Percentiles rank a stretch among this genome's conserved stretches.
Evolutionary conservation across 164 flowering plant species (phyloP).

Genomic region (Akebia trifoliata): DNA sequence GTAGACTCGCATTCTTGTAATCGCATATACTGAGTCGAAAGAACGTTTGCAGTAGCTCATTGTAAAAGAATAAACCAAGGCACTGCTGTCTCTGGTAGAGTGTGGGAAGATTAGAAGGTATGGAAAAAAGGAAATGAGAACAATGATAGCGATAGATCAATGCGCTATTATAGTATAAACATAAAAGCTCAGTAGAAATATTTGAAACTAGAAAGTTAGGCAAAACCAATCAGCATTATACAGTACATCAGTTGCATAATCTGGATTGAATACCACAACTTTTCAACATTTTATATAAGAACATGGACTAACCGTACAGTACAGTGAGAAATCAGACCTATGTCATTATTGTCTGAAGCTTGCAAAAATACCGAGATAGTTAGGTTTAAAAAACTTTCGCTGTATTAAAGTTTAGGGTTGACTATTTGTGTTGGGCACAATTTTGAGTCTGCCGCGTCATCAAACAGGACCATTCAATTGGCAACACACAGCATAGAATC

Average conservation of each 20-base stretch:
- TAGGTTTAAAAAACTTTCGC: too few relatives aligned
- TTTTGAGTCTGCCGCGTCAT: too few relatives aligned
- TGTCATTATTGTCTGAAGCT: too few relatives aligned
- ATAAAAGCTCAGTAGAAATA: background rate
- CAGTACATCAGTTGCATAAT: background rate
- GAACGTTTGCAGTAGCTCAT: constrained; percentile 75
- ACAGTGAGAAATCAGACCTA: too few relatives aligned
- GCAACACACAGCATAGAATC: too few relatives aligned
- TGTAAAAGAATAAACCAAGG: constrained; percentile 74
- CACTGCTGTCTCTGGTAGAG: constrained; percentile 49
- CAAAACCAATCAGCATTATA: background rate
- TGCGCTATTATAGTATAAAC: background rate
- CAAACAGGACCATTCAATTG: too few relatives aligned
- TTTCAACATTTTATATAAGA: background rate
- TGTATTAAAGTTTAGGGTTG: too few relatives aligned
- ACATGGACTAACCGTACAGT: too few relatives aligned
- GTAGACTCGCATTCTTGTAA: constrained; percentile 76
- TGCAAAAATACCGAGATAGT: too few relatives aligned
- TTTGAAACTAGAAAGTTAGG: background rate
- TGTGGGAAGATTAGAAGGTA: background rate
- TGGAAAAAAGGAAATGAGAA: background rate
- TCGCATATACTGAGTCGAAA: constrained; percentile 80
- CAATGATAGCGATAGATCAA: background rate
- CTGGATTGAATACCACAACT: background rate
- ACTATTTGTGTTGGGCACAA: too few relatives aligned